Evolutionary conservation across 306 rosid species (phyloP).

Genomic region (Argentina anserina): DNA sequence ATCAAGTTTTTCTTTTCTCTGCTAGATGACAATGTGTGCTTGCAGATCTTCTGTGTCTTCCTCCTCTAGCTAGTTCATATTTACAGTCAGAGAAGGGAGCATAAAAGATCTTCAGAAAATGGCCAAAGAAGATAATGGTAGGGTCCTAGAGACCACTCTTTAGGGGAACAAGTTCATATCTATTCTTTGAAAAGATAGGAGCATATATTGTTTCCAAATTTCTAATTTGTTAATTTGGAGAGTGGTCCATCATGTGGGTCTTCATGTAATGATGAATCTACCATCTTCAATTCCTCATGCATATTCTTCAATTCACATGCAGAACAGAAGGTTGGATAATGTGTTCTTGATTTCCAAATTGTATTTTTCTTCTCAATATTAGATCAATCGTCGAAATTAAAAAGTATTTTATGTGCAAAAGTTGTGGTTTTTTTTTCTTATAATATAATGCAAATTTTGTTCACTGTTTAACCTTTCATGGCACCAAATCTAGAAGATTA

Average conservation of each 20-base stretch:
- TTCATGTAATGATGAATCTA: conserved; percentile 5
- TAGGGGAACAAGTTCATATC: conserved; percentile 23
- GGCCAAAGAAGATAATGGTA: conserved; percentile 46
- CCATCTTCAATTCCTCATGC: not conserved
- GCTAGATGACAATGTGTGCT: not conserved
- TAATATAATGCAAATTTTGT: no score
- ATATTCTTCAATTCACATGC: conserved; percentile 13
- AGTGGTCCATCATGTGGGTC: conserved; percentile 14
- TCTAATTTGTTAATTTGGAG: not conserved
- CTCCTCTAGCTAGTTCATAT: not conserved
- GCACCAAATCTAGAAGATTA: not conserved
- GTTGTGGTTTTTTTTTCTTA: not conserved
- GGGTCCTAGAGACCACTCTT: conserved; percentile 42
- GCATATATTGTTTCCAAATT: conserved; percentile 31
- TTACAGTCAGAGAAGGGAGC: conserved; percentile 37
- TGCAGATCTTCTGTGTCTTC: conserved; percentile 3
- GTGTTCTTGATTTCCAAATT: not conserved
- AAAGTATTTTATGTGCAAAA: not conserved
- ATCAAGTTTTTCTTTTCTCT: not conserved
- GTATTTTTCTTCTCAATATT: not conserved
- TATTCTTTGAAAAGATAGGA: conserved; percentile 23
- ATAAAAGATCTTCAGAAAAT: conserved; percentile 1
- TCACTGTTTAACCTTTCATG: not conserved
- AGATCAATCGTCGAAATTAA: not conserved
- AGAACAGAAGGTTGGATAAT: not conserved